Evolutionary conservation across 2,329 filamentous ascomycete species (phyloP), one percentile per base, ranked within the genome.

Genomic region (Volutella citrinella): DNA sequence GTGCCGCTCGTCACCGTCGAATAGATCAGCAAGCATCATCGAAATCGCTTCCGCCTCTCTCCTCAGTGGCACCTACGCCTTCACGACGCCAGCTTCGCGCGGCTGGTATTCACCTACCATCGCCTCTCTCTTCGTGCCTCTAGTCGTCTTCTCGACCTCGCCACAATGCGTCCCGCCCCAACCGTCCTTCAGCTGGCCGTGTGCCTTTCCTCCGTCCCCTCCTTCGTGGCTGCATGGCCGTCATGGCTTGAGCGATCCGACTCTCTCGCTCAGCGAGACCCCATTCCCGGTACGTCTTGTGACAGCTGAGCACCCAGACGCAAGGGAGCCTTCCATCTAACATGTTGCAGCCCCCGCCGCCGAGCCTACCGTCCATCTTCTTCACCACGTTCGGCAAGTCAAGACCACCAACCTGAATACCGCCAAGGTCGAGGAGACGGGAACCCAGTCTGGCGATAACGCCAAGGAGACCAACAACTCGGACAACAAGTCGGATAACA

Each of bases 171-270:
- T 65, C 57, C 68, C 43, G 60, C 69, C 43, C 58, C 59, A 30
- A 64, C 64, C 30, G 49, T 76, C 34, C 57, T 69, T 53, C 66
- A 69, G 27, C 52, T 76, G 47, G 67, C 74, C 32, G 45, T 72
- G 35, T 64, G 78, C 46, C 63, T 80, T 12, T 60, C 60, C 26
- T 68, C 76, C 19, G 57, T 79, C 33, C 60, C 71, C 8, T 65
- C 70, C 12, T 45, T 75, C 15, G 68, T 68, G n/a, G 66, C 72
- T 34, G 75, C 69, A 36, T 80, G 76, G 76, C 70, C 76, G 14
- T 60, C 56, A 42, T 78, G 72, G 69, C 59, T 80, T 22, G 75
- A 76, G 13, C 66, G 73, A 10, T 29, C 69, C 21, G 70, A 79
- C 43, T 54, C 69, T 11, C 53, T 82, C 21, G 60, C 80, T 24